Base-by-base conservation (phyloP, 179 eudicot species). In the Silene vulgaris region DNA sequence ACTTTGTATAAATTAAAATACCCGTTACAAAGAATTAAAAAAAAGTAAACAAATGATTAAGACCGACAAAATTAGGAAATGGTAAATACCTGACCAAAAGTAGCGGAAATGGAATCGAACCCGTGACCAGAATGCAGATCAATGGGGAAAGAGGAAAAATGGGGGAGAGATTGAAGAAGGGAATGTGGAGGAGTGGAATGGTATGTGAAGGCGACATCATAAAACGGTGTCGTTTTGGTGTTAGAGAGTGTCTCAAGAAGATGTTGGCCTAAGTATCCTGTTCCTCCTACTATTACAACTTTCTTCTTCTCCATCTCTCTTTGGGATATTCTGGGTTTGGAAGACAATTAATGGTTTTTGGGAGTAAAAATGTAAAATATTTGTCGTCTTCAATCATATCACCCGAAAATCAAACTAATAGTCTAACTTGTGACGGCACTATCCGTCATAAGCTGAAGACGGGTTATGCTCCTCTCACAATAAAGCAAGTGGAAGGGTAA, bases 231-330 rank as follows among this genome's bases (percentile, higher is more conserved):
- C 60, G 74, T 56, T 59, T 74, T 66, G 74, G 17, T 64, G 63
- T 78, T 73, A 14, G 85, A 70, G 48, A 90, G 64, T 45, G 63
- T 67, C 65, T 84, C 79, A n/a, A 90, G 77, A 0, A 89, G 83
- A 74, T 92, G 97, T 80, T 92, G 97, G 4, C 97, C 97, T 78
- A 92, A 80, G 84, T 90, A 92, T 19, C 97, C 97, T 0, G 90
- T 90, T 77, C 96, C 97, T 60, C 97, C 96, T 0, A 92, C 83
- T 69, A 90, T 74, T 78, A 92, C 52, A 74, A 90, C 84, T 76
- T 69, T 87, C 87, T 84, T 90, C 81, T 45, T 80, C 37, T 50
- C 78, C 89, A 80, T 88, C 8, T 61, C 16, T 86, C 8, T 48
- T 13, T 7, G 3, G 14, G 7, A 8, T 3, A 5, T 52, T 52